Conservation (phyloP, 352 stramenopile species). For the Pythium myriotylum region DNA sequence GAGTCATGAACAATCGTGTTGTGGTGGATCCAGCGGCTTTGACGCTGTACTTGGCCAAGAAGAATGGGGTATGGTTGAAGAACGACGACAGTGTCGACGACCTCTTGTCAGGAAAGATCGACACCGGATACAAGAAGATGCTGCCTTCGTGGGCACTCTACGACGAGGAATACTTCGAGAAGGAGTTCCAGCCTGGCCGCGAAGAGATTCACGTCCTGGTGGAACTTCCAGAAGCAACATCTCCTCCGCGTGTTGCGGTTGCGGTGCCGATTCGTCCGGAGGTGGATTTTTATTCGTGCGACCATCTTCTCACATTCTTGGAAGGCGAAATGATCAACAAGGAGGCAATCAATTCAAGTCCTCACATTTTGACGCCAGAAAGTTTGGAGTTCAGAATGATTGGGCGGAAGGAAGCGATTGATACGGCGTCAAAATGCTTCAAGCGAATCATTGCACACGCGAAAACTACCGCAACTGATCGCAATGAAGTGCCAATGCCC, state of each 20-base stretch:
- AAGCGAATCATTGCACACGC: conserved; percentile 15
- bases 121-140: conserved; percentile 23
- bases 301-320: conserved; percentile 25
- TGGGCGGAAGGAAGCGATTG: conserved; percentile 20
- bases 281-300: conserved; percentile 28
- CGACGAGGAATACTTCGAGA: conserved; percentile 19
- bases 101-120: conserved; percentile 21
- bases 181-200: conserved; percentile 17
- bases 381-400: conserved; percentile 15
- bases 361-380: conserved; percentile 14
- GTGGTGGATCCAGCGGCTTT: no score
- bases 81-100: conserved; percentile 18
- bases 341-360: conserved; percentile 17
- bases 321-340: conserved; percentile 20
- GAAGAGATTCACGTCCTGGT: no score
- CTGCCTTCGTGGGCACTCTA: conserved; percentile 17
- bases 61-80: conserved; percentile 21
- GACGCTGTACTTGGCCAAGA: conserved; percentile 7
- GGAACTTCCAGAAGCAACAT: no score
- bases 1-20: no score
- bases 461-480: conserved; percentile 24
- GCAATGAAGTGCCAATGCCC: conserved; percentile 21
- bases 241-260: background rate
- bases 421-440: conserved; percentile 16
- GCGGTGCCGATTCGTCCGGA: conserved; percentile 23